Evolutionary conservation across 2,329 filamentous ascomycete genomes (phyloP), one percentile per base, ranked within the genome.

Genomic region (Xylaria sp.): DNA sequence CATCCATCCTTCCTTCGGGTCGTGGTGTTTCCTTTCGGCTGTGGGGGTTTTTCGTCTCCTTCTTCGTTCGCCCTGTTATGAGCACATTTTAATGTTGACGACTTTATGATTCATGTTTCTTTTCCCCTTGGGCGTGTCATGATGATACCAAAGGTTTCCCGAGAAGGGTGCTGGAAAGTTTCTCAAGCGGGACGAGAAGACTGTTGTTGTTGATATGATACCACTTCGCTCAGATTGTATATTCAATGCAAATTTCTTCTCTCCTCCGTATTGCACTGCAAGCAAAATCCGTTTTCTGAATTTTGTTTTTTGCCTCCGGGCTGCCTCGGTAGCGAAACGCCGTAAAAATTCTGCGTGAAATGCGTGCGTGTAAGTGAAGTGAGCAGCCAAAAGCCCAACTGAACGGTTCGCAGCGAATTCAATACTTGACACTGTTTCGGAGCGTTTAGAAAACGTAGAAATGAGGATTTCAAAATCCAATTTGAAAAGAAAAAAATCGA

Each of bases 261-360:
- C 54, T 56, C 55, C 20, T 20, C 31, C 60, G 60, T 55, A 46
- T 44, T 39, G 64, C 55, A 20, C 5, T 41, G 46, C n/a, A 48
- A n/a, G n/a, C 9, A 0, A 59, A 60, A 54, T 46, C 15, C 13
- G 15, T 46, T 58, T 58, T 9, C 34, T 37, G 34, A 28, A 28
- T 28, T 28, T 28, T 25, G 39, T 1, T 44, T 62, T 41, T 39
- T 51, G 9, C 46, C 46, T 60, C 10, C 9, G 20, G 63, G 56
- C 25, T 66, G 57, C 58, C 41, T 64, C 3, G 46, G 67, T 69
- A 64, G 67, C 67, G 67, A 69, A 69, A 50, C 41, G 28, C 60
- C 58, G 66, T 41, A 15, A 20, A 10, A 10, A 2, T 15, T 28
- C 7, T 66, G 51, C 23, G 56, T 44, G 44, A 31, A 50, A 50